Conservation (phyloP, 2,329 filamentous ascomycete species). For the Sporothrix curviconia region DNA sequence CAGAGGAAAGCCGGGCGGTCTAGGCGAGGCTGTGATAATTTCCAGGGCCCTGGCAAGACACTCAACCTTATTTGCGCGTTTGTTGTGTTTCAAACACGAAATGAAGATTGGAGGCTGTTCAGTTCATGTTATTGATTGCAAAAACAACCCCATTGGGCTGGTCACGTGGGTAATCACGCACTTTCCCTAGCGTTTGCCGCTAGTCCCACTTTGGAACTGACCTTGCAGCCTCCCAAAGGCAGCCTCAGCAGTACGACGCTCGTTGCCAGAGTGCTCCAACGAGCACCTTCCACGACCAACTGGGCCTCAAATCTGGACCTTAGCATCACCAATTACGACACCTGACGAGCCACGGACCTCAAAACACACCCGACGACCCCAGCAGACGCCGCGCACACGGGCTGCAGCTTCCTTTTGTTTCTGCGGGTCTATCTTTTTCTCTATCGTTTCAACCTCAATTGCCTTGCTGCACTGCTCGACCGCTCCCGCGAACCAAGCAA, state of each 20-base stretch:
- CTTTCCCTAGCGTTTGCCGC: constrained; percentile 1
- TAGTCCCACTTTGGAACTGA: constrained; percentile 18
- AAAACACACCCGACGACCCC: neutral
- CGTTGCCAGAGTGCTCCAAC: constrained; percentile 6
- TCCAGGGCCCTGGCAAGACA: too few relatives aligned
- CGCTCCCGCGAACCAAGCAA: neutral
- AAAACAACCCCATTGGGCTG: too few relatives aligned
- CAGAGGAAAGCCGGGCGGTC: neutral
- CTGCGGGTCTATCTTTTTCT: neutral
- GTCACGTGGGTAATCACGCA: neutral
- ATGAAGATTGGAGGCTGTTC: too few relatives aligned
- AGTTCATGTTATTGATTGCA: too few relatives aligned
- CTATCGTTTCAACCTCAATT: neutral
- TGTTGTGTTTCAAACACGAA: too few relatives aligned
- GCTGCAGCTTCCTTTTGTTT: neutral
- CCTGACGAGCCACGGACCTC: neutral
- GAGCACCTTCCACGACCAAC: constrained; percentile 6
- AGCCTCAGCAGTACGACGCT: constrained; percentile 21
- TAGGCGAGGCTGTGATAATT: neutral
- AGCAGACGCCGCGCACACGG: neutral
- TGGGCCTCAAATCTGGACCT: neutral
- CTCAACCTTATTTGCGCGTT: too few relatives aligned
- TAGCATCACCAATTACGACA: neutral
- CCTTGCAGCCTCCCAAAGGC: constrained; percentile 18
- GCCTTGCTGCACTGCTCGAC: too few relatives aligned